Evolutionary conservation across 192 early-diverging fungal species (phyloP).

Genomic region (Linnemannia hyalina): DNA sequence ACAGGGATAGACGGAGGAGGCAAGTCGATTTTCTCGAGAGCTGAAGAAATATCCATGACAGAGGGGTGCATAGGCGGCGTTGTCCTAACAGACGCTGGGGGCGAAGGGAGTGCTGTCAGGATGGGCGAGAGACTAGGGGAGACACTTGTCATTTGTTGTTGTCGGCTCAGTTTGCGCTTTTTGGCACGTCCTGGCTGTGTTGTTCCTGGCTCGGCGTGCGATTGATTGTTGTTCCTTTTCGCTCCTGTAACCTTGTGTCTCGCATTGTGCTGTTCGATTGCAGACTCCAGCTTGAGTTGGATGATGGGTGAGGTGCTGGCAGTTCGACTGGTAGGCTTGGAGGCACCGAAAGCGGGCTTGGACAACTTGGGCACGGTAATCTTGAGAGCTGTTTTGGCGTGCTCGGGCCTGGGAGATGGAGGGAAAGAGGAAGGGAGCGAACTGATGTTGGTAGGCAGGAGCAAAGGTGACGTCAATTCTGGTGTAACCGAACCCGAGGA

Average conservation of each 20-base stretch:
- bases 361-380: background rate
- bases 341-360: background rate
- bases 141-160: slow-evolving; percentile 7
- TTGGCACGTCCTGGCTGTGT: background rate
- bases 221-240: background rate
- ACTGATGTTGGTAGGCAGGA: background rate
- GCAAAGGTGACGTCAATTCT: slow-evolving; percentile 35
- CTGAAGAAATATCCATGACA: slow-evolving; percentile 12
- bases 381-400: slow-evolving; percentile 10
- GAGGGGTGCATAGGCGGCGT: slow-evolving; percentile 30
- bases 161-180: slow-evolving; percentile 36
- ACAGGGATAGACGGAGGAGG: background rate
- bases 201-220: background rate
- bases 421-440: background rate
- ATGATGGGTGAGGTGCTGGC: slow-evolving; percentile 13
- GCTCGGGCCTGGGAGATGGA: slow-evolving; percentile 6
- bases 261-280: background rate
- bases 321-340: background rate
- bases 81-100: slow-evolving; percentile 34
- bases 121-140: slow-evolving; percentile 14
- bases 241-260: slow-evolving; percentile 7
- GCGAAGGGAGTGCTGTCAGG: slow-evolving; percentile 29
- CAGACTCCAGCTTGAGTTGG: slow-evolving; percentile 14
- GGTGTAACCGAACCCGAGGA: slow-evolving; percentile 32
- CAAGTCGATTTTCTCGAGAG: slow-evolving; percentile 8